Evolutionary conservation across 2,329 filamentous ascomycete species (phyloP).

Genomic region (Coleophoma crateriformis): DNA sequence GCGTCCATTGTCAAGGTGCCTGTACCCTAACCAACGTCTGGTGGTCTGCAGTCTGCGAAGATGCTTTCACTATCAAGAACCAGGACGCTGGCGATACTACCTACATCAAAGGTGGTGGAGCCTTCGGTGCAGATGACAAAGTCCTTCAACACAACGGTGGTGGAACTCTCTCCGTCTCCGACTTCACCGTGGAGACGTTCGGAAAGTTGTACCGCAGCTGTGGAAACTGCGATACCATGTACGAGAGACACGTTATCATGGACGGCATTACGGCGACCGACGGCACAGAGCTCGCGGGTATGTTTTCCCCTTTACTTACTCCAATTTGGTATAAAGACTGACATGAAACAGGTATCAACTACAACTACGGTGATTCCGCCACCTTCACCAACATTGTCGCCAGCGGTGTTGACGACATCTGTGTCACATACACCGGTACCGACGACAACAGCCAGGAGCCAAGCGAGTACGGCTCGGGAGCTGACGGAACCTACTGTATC

Average conservation of each 20-base stretch:
- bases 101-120: constrained; percentile 36
- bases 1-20: constrained; percentile 17
- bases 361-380: constrained; percentile 43
- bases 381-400: constrained; percentile 34
- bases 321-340: constrained; percentile 8
- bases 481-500: constrained; percentile 30
- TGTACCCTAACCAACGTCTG: constrained; percentile 22
- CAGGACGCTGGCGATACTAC: constrained; percentile 28
- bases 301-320: background rate
- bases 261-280: constrained; percentile 35
- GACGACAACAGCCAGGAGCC: constrained; percentile 30
- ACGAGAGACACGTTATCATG: constrained; percentile 27
- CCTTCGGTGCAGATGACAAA: constrained; percentile 35
- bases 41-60: constrained; percentile 20
- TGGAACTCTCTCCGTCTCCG: constrained; percentile 25
- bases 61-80: constrained; percentile 19
- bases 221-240: constrained; percentile 37
- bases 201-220: constrained; percentile 46
- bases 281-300: constrained; percentile 25
- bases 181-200: constrained; percentile 36
- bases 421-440: constrained; percentile 29
- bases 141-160: constrained; percentile 34
- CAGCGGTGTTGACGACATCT: constrained; percentile 8
- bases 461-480: constrained; percentile 29
- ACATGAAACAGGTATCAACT: constrained; percentile 40